Evolutionary conservation across 768 basidiomycete genomes (phyloP), one percentile per base, ranked within the genome.

Genomic region (Coprinellus aureogranulatus): DNA sequence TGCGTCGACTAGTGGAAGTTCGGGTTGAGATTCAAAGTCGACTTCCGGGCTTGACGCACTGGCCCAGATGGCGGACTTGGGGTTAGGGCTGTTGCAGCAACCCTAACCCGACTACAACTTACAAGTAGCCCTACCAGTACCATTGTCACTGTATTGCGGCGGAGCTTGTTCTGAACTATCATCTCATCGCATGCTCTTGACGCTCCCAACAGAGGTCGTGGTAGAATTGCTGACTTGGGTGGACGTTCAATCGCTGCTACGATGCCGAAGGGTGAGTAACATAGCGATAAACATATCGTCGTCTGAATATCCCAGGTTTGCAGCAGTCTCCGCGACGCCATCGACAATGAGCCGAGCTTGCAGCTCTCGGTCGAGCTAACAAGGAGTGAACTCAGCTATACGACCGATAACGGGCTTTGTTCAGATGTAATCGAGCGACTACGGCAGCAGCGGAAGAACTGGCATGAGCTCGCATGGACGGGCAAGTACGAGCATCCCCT

Each of bases 401-500:
- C 11, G 8, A 20, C 18, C 23, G 50, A 22, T 23, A 10, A 14
- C 18, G 27, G 30, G 16, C 11, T 26, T 12, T 49, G 14, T 41
- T 11, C 14, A 9, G 46, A 44, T 9, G 18, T 34, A 25, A 16
- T 57, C n/a, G 25, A 39, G 16, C 55, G 47, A 9, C 20, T 57
- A 3, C 55, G 26, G n/a, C 16, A 57, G 6, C 31, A 49, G 46
- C 46, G 47, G 22, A 49, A 12, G 25, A 3, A 34, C 9, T 57
- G 55, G 55, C 28, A 34, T 6, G n/a, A 20, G 5, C 37, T 57
- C 27, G 18, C 31, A 23, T 57, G 55, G 55, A n/a, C 25, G 12
- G 46, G 22, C 18, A 57, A 49, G 31, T 37, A 54, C 5, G 27
- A 22, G 6, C 54, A 59, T 22, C n/a, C 4, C 14, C 39, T 62